A percentile compares a stretch with the other conserved stretches of the same genome.
These are phyloP conservation scores for Boeremia lycopersici DNA, from an alignment of 2,329 filamentous ascomycete genomes.

Conservation along the genomic window DNA sequence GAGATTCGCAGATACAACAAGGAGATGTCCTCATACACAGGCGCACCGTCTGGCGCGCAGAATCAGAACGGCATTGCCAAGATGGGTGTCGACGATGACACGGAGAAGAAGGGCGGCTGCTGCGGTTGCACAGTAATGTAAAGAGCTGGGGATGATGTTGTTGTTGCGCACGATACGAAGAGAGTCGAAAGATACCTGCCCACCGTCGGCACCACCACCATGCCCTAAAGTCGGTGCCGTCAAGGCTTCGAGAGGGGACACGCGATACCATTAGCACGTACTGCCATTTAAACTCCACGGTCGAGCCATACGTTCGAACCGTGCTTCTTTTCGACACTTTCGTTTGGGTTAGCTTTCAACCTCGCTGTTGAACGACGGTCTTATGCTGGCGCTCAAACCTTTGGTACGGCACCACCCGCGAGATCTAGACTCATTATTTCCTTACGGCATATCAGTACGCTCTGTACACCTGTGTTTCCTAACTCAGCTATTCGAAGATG, in stretches of 20 bases:
- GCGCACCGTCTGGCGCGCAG: constrained; percentile 63
- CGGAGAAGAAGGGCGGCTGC: constrained; percentile 77
- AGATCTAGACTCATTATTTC: constrained; percentile 36
- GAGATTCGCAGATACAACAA: constrained; percentile 99
- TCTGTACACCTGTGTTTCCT: constrained; percentile 38
- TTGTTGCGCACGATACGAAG: constrained; percentile 19
- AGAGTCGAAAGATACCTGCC: constrained; percentile 35
- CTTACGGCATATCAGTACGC: constrained; percentile 37
- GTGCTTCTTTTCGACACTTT: constrained; percentile 31
- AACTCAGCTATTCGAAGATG: constrained; percentile 22
- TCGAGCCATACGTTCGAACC: constrained; percentile 20
- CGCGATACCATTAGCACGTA: constrained; percentile 46
- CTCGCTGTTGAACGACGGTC: constrained; percentile 41
- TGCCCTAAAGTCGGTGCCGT: constrained; percentile 28
- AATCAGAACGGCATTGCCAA: constrained; percentile 67
- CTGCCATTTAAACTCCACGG: constrained; percentile 38
- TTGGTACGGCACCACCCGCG: constrained; percentile 24
- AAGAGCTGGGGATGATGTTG: constrained; percentile 15
- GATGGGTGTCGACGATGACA: constrained; percentile 77
- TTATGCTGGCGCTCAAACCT: constrained; percentile 29
- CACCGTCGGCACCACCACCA: constrained; percentile 33
- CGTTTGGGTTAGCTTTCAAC: constrained; percentile 30
- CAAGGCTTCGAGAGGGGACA: constrained; percentile 29
- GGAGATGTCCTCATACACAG: constrained; percentile 89
- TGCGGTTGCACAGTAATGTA: constrained; percentile 91